Conservation (phyloP, 2,329 filamentous ascomycete genomes). For the Pezicula neosporulosa region DNA sequence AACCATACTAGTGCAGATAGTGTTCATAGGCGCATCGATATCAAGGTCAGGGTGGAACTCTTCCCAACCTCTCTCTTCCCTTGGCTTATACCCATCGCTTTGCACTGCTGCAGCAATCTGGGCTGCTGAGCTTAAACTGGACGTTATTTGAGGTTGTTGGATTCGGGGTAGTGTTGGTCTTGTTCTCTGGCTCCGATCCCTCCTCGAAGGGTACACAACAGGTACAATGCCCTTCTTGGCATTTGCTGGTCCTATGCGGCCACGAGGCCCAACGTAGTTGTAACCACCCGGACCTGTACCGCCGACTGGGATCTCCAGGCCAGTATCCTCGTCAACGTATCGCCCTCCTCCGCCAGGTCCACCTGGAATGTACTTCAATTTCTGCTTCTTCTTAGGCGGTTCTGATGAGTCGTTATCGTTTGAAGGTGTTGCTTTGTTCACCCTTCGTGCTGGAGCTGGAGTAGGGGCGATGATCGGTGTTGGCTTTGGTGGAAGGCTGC, state of each 20-base stretch:
- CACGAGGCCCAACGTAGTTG: slow-evolving; percentile 48
- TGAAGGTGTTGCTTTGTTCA: slow-evolving; percentile 19
- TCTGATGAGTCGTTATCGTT: slow-evolving; percentile 20
- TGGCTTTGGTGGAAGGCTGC: no score
- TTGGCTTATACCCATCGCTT: slow-evolving; percentile 93
- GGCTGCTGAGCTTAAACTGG: slow-evolving; percentile 38
- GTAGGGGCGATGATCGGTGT: not conserved
- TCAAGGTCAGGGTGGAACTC: slow-evolving; percentile 96
- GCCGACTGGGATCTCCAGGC: slow-evolving; percentile 53
- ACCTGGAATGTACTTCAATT: slow-evolving; percentile 71
- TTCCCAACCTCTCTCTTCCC: slow-evolving; percentile 95
- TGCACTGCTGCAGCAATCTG: slow-evolving; percentile 87
- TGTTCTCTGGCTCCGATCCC: slow-evolving; percentile 55
- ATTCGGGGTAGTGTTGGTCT: slow-evolving; percentile 47
- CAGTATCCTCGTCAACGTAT: slow-evolving; percentile 69
- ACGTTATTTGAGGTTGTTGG: slow-evolving; percentile 42
- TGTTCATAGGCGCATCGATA: slow-evolving; percentile 74
- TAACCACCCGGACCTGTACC: slow-evolving; percentile 44
- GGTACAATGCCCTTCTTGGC: slow-evolving; percentile 40
- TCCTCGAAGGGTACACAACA: slow-evolving; percentile 41
- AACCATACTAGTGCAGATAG: slow-evolving; percentile 80
- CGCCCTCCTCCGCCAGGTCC: slow-evolving; percentile 82
- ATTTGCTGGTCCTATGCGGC: slow-evolving; percentile 48
- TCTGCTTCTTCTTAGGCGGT: slow-evolving; percentile 59
- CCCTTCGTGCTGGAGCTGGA: slow-evolving; percentile 2